phyloP scores from a whole-genome alignment of 1,284 basidiomycete species.

The Lignosus rhinocerotis region DNA sequence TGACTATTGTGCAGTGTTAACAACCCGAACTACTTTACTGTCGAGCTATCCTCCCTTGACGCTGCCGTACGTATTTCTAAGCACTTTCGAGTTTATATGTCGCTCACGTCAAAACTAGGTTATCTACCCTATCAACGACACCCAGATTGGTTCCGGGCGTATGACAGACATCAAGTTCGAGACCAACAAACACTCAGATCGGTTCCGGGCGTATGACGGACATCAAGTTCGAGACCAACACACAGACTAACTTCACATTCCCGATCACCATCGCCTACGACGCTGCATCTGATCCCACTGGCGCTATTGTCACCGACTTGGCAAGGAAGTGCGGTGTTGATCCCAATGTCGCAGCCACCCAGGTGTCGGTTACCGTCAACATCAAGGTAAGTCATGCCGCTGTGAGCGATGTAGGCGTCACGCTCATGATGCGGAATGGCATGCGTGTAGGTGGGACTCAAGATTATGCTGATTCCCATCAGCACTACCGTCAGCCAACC shows the following conservation, averaged over 20 bases:
- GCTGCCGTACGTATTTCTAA: constrained; percentile 48
- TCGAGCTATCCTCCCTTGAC: constrained; percentile 68
- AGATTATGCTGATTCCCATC: constrained; percentile 67
- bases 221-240: constrained; percentile 65
- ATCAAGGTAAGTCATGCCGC: constrained; percentile 48
- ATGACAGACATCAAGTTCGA: constrained; percentile 62
- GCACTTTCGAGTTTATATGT: background rate
- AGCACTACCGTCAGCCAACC: constrained; percentile 68
- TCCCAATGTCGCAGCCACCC: constrained; percentile 39
- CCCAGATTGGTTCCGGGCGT: constrained; percentile 68
- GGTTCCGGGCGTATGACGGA: constrained; percentile 40
- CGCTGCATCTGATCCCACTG: constrained; percentile 56
- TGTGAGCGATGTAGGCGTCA: background rate
- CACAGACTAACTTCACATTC: constrained; percentile 77
- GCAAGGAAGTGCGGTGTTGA: constrained; percentile 66
- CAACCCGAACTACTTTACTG: constrained; percentile 87
- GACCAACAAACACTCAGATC: constrained; percentile 59
- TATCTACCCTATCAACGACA: constrained; percentile 73
- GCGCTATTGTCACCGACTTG: constrained; percentile 64
- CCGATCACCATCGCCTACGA: constrained; percentile 80
- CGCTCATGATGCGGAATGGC: constrained; percentile 30
- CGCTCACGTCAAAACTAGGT: constrained; percentile 42
- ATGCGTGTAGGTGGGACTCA: constrained; percentile 52
- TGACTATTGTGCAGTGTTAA: constrained; percentile 52
- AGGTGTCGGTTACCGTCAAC: constrained; percentile 72